Base-by-base conservation (phyloP, 768 basidiomycete species). In the Butyriboletus loyo region DNA sequence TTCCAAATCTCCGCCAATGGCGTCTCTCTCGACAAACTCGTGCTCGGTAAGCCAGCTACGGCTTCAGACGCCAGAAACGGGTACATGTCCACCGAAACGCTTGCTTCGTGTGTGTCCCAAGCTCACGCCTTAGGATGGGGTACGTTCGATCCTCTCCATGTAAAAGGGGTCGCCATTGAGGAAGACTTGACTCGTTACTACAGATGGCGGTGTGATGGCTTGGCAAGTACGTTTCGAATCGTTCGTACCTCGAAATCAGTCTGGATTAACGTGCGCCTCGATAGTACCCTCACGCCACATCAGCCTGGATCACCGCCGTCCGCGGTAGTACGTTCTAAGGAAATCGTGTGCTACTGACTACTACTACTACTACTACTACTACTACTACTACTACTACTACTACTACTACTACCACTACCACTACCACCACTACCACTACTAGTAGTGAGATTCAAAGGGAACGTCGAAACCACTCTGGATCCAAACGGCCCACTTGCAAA, bases 31-130 rank as follows among this genome's bases (percentile, higher is more conserved):
- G 68, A 77, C 63, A 88, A 89, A 68, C 73, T 89, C 45, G 83
- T 88, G 49, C 85, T 90, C 60, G 87, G 87, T 7, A 89, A 89
- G 67, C 87, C 86, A 7, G 82, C 81, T 5, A 49, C 74, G 0
- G 61, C 59, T 1, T 52, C 68, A 11, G 79, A 82, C 38, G 83
- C 84, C 4, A 75, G 56, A 55, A 84, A 80, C 54, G 83, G 73
- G 15, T 78, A 72, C 52, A 85, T 89, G 71, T 71, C 71, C 35
- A 73, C 84, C 2, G 65, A 74, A 7, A 77, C 77, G 2, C 73
- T 91, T 13, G 78, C 82, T 1, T 68, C 66, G 17, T 90, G 88
- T 67, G 69, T 88, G 22, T 59, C 72, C 15, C 75, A 82, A 65
- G 89, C 86, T 5, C 21, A 55, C 28, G 11, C 15, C 1, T 10